Conservation (phyloP, 2,329 filamentous ascomycete genomes). For the Pestalotiopsis sp. region DNA sequence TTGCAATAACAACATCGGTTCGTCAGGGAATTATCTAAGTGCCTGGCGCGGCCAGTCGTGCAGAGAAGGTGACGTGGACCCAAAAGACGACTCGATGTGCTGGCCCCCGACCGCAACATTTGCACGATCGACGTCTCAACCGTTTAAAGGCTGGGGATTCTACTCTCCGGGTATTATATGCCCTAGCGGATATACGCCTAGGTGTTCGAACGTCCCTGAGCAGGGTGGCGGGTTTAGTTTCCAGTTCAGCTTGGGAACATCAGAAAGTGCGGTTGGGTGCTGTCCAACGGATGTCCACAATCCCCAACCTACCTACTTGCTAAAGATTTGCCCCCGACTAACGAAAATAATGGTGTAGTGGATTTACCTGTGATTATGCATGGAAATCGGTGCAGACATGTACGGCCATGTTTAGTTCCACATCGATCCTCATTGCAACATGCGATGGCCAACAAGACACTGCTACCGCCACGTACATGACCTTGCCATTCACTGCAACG, state of each 20-base stretch:
- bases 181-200: not conserved
- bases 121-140: not conserved
- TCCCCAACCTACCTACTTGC: not conserved
- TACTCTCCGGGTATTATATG: not conserved
- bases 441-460: not conserved
- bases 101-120: not conserved
- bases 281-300: not conserved
- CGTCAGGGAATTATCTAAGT: not conserved
- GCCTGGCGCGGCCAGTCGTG: not conserved
- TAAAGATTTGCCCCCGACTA: not conserved
- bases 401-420: not conserved
- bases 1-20: not conserved
- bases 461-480: not conserved
- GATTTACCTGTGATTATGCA: not conserved
- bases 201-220: not conserved
- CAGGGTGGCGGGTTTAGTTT: not conserved
- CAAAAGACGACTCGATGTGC: not conserved
- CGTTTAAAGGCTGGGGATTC: not conserved
- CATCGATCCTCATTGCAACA: not conserved
- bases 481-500: not conserved
- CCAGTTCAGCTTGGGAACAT: not conserved
- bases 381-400: not conserved
- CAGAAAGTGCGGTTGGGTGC: not conserved
- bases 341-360: not conserved
- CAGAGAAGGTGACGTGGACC: not conserved